Conservation (phyloP, 2,329 filamentous ascomycete genomes). For the Anthostomella pinea region DNA sequence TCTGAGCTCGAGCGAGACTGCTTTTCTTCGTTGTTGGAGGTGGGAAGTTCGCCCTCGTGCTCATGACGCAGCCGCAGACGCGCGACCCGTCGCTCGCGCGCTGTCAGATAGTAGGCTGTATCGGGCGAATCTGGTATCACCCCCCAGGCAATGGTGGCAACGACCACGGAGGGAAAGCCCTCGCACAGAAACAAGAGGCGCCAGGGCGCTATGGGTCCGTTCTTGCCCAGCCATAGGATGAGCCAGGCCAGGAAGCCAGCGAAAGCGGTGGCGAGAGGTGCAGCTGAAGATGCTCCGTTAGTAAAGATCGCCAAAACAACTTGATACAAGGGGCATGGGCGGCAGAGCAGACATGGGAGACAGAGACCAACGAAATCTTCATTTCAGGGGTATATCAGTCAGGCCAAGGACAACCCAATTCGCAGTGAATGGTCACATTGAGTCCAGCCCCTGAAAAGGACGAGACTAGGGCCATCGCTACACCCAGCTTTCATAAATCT, state of each 20-base stretch:
- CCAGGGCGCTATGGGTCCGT: slow-evolving; percentile 74
- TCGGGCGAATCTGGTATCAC: slow-evolving; percentile 74
- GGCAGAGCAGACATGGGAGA: too few species aligned
- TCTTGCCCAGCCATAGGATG: slow-evolving; percentile 66
- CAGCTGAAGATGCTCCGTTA: slow-evolving; percentile 49
- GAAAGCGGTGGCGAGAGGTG: slow-evolving; percentile 76
- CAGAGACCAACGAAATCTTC: too few species aligned
- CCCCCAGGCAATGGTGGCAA: slow-evolving; percentile 70
- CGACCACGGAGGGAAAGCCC: slow-evolving; percentile 77
- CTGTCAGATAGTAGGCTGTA: slow-evolving; percentile 60
- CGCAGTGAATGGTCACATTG: too few species aligned
- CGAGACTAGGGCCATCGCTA: too few species aligned
- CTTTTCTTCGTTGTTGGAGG: not conserved
- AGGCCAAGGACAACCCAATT: too few species aligned
- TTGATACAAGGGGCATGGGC: not conserved
- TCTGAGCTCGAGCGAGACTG: too few species aligned
- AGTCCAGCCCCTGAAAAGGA: too few species aligned
- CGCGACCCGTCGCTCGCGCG: slow-evolving; percentile 67
- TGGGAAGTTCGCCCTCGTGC: slow-evolving; percentile 1
- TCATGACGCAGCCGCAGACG: slow-evolving; percentile 61
- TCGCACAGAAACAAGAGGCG: slow-evolving; percentile 81
- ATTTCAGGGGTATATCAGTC: too few species aligned
- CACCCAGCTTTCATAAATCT: too few species aligned
- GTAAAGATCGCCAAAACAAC: not conserved
- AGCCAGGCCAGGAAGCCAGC: slow-evolving; percentile 76